Conservation (phyloP, 352 stramenopile species). For the Phytophthora sojae region DNA sequence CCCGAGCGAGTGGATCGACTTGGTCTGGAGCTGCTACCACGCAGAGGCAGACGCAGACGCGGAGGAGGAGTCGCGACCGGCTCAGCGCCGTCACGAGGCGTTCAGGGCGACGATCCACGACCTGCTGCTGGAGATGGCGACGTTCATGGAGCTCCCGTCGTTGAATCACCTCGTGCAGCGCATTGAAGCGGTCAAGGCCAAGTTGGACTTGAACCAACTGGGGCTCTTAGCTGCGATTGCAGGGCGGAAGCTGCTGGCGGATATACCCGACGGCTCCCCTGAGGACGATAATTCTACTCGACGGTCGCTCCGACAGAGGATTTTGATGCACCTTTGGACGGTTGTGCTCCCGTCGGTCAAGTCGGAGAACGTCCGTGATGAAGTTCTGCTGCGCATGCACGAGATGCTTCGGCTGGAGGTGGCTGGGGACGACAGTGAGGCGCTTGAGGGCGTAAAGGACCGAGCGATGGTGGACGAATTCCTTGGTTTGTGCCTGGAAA, state of each 20-base stretch:
- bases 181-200: conserved; percentile 25
- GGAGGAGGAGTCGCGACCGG: conserved; percentile 6
- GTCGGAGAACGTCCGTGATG: conserved; percentile 36
- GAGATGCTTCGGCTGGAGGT: conserved; percentile 41
- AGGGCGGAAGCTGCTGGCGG: conserved; percentile 23
- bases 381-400: conserved; percentile 47
- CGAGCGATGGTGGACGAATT: conserved; percentile 32
- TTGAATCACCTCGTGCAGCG: conserved; percentile 42
- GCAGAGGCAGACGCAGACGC: conserved; percentile 8
- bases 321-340: conserved; percentile 58
- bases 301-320: conserved; percentile 34
- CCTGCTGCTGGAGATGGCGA: conserved; percentile 64
- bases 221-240: conserved; percentile 44
- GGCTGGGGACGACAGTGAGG: conserved; percentile 12
- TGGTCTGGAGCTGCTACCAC: conserved; percentile 65
- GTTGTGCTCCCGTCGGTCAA: conserved; percentile 24
- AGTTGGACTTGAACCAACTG: conserved; percentile 44
- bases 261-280: background rate
- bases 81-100: conserved; percentile 57
- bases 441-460: background rate
- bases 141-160: conserved; percentile 52
- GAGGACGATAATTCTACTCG: background rate
- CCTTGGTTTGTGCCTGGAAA: conserved; percentile 33
- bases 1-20: conserved; percentile 49
- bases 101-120: conserved; percentile 49